Evolutionary conservation across 441 rosid species (phyloP), one percentile per base, ranked within the genome.

Genomic region (Pelargonium myrrhifolium): DNA sequence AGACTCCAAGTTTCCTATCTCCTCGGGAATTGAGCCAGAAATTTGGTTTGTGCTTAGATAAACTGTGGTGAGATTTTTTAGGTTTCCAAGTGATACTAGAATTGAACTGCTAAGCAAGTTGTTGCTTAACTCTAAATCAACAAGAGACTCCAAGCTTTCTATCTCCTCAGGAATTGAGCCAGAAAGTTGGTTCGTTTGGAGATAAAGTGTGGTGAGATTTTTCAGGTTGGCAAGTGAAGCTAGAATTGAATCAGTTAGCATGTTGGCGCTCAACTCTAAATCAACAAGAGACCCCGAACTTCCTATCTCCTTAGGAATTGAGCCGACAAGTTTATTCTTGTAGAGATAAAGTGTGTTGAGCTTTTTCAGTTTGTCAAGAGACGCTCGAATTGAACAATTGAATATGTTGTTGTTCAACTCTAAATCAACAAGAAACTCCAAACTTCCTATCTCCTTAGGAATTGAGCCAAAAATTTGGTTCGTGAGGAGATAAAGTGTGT

Each of bases 151-250:
- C 3, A 45, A 0, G 14, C 15, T 51, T 24, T 3, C 74, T 67
- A 31, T 35, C 72, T 17, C 62, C 45, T 68, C 64, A 45, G 80
- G 86, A 60, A 84, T 65, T 17, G 67, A 2, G 6, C 83, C 76
- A 0, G 73, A 69, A 15, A 76, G 80, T 1, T 24, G 17, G 67
- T 75, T 26, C 31, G 2, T 0, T 2, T 2, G 1, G 31, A 26
- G 31, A 1, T 2, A 26, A 26, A 26, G 31, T 1, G 2, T 26
- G 31, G 2, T 26, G 31, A 26, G 31, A 26, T 26, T 26, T 26
- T 3, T 26, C 3, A 26, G 31, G 2, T 4, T 26, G 31, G 3
- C 31, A 26, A 2, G 2, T 26, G 68, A 51, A 15, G 78, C 3
- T 15, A 84, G 51, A 1, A 45, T 45, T 1, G n/a, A 11, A 12